These are phyloP conservation scores for Pilatotrama ljubarskyi DNA, from an alignment of 768 basidiomycete genomes.

Conservation along the genomic window DNA sequence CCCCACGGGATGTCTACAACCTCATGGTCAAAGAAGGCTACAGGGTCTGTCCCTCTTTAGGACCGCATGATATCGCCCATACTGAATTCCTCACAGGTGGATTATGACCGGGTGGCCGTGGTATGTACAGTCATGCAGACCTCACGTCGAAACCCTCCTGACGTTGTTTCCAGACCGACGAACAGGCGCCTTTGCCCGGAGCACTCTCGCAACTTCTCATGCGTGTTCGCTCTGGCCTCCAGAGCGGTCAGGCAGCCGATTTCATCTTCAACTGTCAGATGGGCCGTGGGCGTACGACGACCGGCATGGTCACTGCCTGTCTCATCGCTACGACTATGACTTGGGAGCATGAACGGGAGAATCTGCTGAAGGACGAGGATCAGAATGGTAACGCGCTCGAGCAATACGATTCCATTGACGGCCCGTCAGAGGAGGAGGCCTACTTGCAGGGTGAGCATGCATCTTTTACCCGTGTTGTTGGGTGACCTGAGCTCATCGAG, in stretches of 20 bases:
- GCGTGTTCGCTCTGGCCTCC: constrained; percentile 60
- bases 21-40: constrained; percentile 77
- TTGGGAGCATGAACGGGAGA: constrained; percentile 50
- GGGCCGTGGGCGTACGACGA: constrained; percentile 90
- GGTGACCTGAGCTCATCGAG: background rate
- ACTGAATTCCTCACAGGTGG: constrained; percentile 50
- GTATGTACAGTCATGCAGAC: constrained; percentile 44
- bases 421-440: constrained; percentile 83
- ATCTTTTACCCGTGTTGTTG: background rate
- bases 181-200: constrained; percentile 91
- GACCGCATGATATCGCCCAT: background rate
- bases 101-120: constrained; percentile 88
- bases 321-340: constrained; percentile 75
- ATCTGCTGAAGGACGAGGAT: constrained; percentile 28
- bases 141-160: background rate
- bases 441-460: constrained; percentile 71
- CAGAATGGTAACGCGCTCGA: constrained; percentile 40
- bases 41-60: constrained; percentile 44
- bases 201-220: constrained; percentile 79
- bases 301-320: constrained; percentile 91
- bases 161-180: constrained; percentile 69
- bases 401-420: constrained; percentile 72
- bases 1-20: constrained; percentile 79
- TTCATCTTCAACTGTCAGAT: constrained; percentile 98
- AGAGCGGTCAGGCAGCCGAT: constrained; percentile 56